Evolutionary conservation across 1,284 basidiomycete genomes (phyloP).

Genomic region (Ganoderma meredithae): DNA sequence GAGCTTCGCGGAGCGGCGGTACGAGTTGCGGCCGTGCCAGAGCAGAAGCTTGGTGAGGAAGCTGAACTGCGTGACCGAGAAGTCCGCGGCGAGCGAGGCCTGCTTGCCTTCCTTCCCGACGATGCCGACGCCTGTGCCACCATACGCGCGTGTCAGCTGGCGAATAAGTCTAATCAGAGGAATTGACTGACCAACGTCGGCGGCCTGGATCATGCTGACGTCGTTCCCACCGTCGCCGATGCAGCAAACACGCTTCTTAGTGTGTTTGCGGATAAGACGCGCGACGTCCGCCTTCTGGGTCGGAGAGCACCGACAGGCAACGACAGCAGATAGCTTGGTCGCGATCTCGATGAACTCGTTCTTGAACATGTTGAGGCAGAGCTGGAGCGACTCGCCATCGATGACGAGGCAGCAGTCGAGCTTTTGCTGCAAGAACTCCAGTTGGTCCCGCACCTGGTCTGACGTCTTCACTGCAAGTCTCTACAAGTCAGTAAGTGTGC

Average conservation of each 20-base stretch:
- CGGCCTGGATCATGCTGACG: slow-evolving; percentile 96
- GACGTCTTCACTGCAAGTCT: slow-evolving; percentile 74
- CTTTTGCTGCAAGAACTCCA: slow-evolving; percentile 96
- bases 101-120: slow-evolving; percentile 99
- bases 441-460: slow-evolving; percentile 85
- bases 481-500: slow-evolving; percentile 2
- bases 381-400: slow-evolving; percentile 95
- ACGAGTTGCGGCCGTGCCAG: slow-evolving; percentile 98
- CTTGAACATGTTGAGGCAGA: slow-evolving; percentile 89
- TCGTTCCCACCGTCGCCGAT: slow-evolving; percentile 97
- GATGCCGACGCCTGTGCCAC: slow-evolving; percentile 87
- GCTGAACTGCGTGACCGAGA: slow-evolving; percentile 97
- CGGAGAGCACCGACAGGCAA: slow-evolving; percentile 97
- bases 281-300: slow-evolving; percentile 99
- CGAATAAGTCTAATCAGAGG: background rate
- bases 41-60: slow-evolving; percentile 94
- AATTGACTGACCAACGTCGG: slow-evolving; percentile 83
- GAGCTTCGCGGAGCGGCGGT: slow-evolving; percentile 96
- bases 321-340: slow-evolving; percentile 95
- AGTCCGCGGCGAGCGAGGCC: slow-evolving; percentile 97
- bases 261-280: slow-evolving; percentile 87
- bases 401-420: slow-evolving; percentile 98
- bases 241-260: slow-evolving; percentile 96
- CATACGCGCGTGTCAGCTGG: background rate
- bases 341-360: slow-evolving; percentile 96